Percentiles rank a stretch among this genome's conserved stretches.
phyloP scores from a whole-genome alignment of 78 protist genomes.

The Dictyostelium discoideum region dicty_2.7 NC_007090.3:2784001-2784500 shows the following conservation, averaged over 20 bases:
- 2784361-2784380: conserved; percentile 39
- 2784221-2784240: not conserved
- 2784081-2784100: conserved; percentile 75
- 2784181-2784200: conserved; percentile 70
- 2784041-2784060: conserved; percentile 24
- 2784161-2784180: conserved; percentile 66
- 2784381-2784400: conserved; percentile 69
- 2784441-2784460: conserved; percentile 51
- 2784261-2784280: not conserved
- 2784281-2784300: conserved; percentile 22
- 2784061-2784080: conserved; percentile 64
- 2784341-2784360: not conserved
- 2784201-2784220: conserved; percentile 4
- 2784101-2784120: conserved; percentile 78
- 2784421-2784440: conserved; percentile 46
- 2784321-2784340: not conserved
- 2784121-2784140: conserved; percentile 70
- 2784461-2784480: conserved; percentile 19
- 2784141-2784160: conserved; percentile 79
- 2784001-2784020: no score
- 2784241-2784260: conserved; percentile 40
- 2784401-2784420: conserved; percentile 69
- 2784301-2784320: conserved; percentile 26
- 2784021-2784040: no score
- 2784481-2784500: conserved; percentile 32